phyloP scores from a whole-genome alignment of 73 alveolate genomes.

The Stentor coeruleus region DNA sequence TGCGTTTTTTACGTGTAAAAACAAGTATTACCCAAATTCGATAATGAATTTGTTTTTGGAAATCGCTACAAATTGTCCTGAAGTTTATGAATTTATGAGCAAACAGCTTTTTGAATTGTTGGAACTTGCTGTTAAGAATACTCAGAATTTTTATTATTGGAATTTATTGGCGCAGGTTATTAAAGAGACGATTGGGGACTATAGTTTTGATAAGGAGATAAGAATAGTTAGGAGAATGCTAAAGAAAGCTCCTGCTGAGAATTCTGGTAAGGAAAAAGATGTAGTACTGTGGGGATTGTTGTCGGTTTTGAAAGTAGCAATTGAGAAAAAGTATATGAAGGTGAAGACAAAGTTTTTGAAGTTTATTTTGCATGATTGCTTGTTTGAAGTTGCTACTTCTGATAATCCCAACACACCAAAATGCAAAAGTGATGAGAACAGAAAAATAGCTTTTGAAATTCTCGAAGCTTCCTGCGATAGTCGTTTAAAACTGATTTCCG shows the following conservation, averaged over 20 bases:
- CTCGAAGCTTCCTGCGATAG: background rate
- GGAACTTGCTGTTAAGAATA: background rate
- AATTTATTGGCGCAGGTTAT: constrained; percentile 2
- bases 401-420: constrained; percentile 26
- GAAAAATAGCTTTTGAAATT: background rate
- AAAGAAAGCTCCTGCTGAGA: background rate
- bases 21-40: background rate
- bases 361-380: constrained; percentile 1
- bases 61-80: background rate
- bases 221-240: background rate
- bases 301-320: background rate
- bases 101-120: background rate
- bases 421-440: constrained; percentile 25
- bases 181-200: background rate
- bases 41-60: background rate
- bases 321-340: background rate
- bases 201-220: background rate
- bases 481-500: background rate
- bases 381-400: constrained; percentile 22
- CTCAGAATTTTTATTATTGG: background rate
- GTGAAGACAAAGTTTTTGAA: background rate
- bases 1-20: too few species aligned
- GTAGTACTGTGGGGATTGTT: background rate
- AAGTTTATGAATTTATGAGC: background rate
- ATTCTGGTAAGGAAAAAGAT: background rate